These are phyloP conservation scores for Dichotomocladium elegans DNA, from an alignment of 371 early-diverging fungal genomes.

Conservation along the genomic window DNA sequence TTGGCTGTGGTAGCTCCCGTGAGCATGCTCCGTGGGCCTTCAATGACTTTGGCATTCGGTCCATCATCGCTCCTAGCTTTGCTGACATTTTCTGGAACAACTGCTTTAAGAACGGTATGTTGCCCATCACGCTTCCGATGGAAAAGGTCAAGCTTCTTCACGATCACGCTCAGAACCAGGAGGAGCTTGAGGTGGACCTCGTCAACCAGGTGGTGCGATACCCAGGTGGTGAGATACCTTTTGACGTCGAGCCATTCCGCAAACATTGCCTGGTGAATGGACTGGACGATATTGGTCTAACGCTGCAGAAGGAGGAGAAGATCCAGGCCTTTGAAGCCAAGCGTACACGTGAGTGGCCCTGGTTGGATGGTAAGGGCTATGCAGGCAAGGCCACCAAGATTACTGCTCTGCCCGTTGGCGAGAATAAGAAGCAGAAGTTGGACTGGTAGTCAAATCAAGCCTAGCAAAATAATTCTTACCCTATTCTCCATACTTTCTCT, in stretches of 20 bases:
- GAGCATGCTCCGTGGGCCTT: slow-evolving; percentile 79
- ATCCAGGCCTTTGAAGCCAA: slow-evolving; percentile 53
- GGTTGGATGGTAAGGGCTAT: slow-evolving; percentile 60
- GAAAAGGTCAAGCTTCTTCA: slow-evolving; percentile 38
- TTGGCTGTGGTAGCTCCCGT: slow-evolving; percentile 70
- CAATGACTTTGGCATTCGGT: slow-evolving; percentile 67
- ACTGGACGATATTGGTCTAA: slow-evolving; percentile 69
- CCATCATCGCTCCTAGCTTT: slow-evolving; percentile 64
- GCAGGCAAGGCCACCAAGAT: slow-evolving; percentile 35
- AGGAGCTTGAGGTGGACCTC: slow-evolving; percentile 54
- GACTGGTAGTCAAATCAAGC: slow-evolving; percentile 42
- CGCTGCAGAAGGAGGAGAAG: slow-evolving; percentile 55
- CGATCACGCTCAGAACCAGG: slow-evolving; percentile 41
- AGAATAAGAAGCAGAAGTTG: slow-evolving; percentile 33
- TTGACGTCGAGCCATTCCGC: slow-evolving; percentile 57
- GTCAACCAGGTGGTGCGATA: slow-evolving; percentile 43
- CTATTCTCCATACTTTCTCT: no score
- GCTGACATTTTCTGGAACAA: slow-evolving; percentile 74
- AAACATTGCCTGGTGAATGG: slow-evolving; percentile 65
- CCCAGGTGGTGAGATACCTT: slow-evolving; percentile 34
- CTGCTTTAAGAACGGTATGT: slow-evolving; percentile 72
- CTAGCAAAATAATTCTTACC: no score
- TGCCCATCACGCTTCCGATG: slow-evolving; percentile 47
- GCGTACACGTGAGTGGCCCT: slow-evolving; percentile 52
- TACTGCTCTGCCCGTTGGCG: slow-evolving; percentile 13